Evolutionary conservation across 2,329 filamentous ascomycete species (phyloP).

Genomic region (Hypoxylon sp.): DNA sequence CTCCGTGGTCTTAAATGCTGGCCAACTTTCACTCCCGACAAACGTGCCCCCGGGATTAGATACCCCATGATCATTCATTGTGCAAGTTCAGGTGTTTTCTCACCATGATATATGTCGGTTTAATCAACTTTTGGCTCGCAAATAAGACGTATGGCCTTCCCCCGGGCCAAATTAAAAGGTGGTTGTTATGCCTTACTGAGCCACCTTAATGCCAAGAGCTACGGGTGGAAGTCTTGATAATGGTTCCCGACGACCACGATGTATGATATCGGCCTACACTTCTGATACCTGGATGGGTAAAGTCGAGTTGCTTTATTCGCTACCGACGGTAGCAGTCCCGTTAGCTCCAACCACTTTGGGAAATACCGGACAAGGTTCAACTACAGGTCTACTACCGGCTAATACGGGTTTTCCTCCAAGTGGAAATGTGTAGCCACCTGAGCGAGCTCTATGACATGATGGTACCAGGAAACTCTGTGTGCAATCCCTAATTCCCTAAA

Average conservation of each 20-base stretch:
- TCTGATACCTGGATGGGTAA: slow-evolving; percentile 39
- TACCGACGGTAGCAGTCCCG: slow-evolving; percentile 42
- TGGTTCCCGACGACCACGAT: slow-evolving; percentile 17
- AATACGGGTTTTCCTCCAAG: slow-evolving; percentile 42
- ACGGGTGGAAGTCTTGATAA: slow-evolving; percentile 22
- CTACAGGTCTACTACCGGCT: slow-evolving; percentile 41
- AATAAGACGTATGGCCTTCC: neutral
- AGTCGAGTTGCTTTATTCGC: slow-evolving; percentile 40
- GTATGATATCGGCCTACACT: slow-evolving; percentile 21
- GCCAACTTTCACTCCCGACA: slow-evolving; percentile 8
- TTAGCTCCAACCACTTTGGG: slow-evolving; percentile 41
- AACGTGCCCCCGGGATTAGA: slow-evolving; percentile 4
- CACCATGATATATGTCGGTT: slow-evolving; percentile 6
- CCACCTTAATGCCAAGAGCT: slow-evolving; percentile 25
- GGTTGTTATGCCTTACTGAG: slow-evolving; percentile 2
- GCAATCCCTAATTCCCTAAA: slow-evolving; percentile 23
- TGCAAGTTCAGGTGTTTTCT: neutral
- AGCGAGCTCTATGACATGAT: slow-evolving; percentile 25
- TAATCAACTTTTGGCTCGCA: neutral
- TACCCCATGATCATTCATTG: neutral
- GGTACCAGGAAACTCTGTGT: slow-evolving; percentile 20
- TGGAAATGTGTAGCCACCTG: slow-evolving; percentile 28
- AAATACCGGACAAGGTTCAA: slow-evolving; percentile 45
- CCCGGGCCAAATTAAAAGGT: neutral
- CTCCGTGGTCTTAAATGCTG: slow-evolving; percentile 25